Evolutionary conservation across 768 basidiomycete species (phyloP).

Genomic region (Amanita brunnescens): DNA sequence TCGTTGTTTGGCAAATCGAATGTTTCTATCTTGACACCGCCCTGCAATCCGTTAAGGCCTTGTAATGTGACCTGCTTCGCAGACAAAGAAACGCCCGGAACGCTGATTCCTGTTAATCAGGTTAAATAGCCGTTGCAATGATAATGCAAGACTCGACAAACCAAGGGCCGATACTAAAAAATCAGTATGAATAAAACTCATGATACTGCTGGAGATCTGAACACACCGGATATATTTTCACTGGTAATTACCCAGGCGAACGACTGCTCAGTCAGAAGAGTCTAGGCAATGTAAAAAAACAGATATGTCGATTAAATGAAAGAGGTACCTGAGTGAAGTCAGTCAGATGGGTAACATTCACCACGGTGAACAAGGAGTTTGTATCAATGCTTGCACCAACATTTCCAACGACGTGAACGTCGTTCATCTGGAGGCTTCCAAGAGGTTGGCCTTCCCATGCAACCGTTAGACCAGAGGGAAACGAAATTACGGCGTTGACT

Average conservation of each 20-base stretch:
- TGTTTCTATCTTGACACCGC: constrained; percentile 51
- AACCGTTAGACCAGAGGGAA: constrained; percentile 52
- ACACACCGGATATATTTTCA: constrained; percentile 50
- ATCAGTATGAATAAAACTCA: constrained; percentile 1
- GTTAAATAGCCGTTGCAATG: neutral
- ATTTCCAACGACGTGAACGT: constrained; percentile 51
- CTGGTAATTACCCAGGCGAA: constrained; percentile 67
- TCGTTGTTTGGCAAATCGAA: constrained; percentile 69
- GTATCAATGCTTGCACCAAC: constrained; percentile 52
- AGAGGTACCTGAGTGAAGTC: constrained; percentile 51
- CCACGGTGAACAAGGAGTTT: constrained; percentile 48
- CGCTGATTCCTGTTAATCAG: constrained; percentile 38
- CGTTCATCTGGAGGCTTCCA: constrained; percentile 52
- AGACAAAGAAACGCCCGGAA: constrained; percentile 45
- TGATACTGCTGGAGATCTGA: neutral
- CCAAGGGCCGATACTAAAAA: constrained; percentile 49
- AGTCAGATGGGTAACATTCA: constrained; percentile 46
- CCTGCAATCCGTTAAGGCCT: constrained; percentile 61
- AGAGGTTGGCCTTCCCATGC: constrained; percentile 50
- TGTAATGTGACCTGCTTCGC: constrained; percentile 54
- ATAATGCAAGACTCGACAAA: constrained; percentile 14
- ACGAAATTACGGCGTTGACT: constrained; percentile 65
- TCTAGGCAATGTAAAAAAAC: constrained; percentile 18
- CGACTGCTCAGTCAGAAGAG: constrained; percentile 50
- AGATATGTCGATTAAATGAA: neutral